These are phyloP conservation scores for Fusarium sp. DNA, from an alignment of 2,329 filamentous ascomycete species.

Conservation along the genomic window DNA sequence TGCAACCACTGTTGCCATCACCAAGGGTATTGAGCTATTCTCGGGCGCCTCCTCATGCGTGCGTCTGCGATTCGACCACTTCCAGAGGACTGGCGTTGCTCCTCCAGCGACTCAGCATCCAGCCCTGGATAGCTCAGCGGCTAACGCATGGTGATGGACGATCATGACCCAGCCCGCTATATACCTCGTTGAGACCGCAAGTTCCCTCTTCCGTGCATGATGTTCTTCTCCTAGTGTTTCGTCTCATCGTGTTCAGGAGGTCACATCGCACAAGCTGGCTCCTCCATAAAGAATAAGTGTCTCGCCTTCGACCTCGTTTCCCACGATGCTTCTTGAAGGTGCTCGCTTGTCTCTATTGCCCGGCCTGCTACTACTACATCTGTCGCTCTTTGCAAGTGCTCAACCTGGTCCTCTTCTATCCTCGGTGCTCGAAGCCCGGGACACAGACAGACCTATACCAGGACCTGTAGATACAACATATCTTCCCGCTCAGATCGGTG, in stretches of 20 bases:
- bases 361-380: conserved; percentile 47
- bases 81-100: conserved; percentile 36
- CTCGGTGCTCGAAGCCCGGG: conserved; percentile 39
- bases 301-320: conserved; percentile 40
- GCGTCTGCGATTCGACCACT: conserved; percentile 49
- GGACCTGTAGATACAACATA: conserved; percentile 70
- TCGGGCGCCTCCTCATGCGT: conserved; percentile 52
- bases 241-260: conserved; percentile 58
- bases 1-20: conserved; percentile 48
- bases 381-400: conserved; percentile 46
- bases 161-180: conserved; percentile 67
- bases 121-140: conserved; percentile 54
- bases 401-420: conserved; percentile 49
- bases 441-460: conserved; percentile 70
- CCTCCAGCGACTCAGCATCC: conserved; percentile 57
- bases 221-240: conserved; percentile 64
- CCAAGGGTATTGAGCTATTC: conserved; percentile 53
- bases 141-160: conserved; percentile 57
- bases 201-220: conserved; percentile 57
- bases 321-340: conserved; percentile 57
- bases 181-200: conserved; percentile 64
- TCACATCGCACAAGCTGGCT: conserved; percentile 52
- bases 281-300: conserved; percentile 49
- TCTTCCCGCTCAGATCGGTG: conserved; percentile 84
- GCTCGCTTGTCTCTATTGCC: conserved; percentile 44